Evolutionary conservation across 345 rosid genomes (phyloP).

Genomic region (Gynandropsis gynandra): DNA sequence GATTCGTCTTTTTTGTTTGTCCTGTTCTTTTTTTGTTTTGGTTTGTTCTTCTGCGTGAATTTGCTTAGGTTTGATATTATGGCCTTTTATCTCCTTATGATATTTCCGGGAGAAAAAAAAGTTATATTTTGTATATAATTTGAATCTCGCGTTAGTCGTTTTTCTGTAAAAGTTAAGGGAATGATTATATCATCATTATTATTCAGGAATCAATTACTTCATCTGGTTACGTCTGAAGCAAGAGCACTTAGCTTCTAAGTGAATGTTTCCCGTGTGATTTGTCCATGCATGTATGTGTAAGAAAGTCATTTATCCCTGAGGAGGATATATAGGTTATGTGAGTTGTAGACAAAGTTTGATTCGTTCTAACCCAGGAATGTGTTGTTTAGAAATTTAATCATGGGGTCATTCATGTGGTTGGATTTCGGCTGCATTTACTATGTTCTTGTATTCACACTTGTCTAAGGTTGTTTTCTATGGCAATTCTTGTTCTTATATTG

Average conservation of each 20-base stretch:
- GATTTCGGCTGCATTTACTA: background rate
- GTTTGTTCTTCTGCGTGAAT: background rate
- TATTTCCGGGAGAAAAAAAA: background rate
- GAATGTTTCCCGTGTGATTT: conserved; percentile 6
- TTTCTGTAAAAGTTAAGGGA: background rate
- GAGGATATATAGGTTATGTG: conserved; percentile 9
- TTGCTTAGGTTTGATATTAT: conserved; percentile 1
- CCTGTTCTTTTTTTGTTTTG: background rate
- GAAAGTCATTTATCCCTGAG: background rate
- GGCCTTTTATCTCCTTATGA: conserved; percentile 2
- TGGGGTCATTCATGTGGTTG: background rate
- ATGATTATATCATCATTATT: conserved; percentile 7
- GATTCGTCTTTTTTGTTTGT: conserved; percentile 12
- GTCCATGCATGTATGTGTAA: background rate
- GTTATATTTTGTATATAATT: background rate
- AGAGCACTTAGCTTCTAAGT: conserved; percentile 13
- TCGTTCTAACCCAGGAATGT: conserved; percentile 7
- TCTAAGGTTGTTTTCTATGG: background rate
- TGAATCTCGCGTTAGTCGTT: conserved; percentile 8
- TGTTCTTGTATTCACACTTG: background rate
- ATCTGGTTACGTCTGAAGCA: conserved; percentile 18
- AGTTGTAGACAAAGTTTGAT: conserved; percentile 7
- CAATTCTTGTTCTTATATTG: background rate
- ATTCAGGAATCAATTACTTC: conserved; percentile 21
- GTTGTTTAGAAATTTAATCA: conserved; percentile 8